Evolutionary conservation across 2,329 filamentous ascomycete species (phyloP).

Genomic region (Clonostachys byssicola): DNA sequence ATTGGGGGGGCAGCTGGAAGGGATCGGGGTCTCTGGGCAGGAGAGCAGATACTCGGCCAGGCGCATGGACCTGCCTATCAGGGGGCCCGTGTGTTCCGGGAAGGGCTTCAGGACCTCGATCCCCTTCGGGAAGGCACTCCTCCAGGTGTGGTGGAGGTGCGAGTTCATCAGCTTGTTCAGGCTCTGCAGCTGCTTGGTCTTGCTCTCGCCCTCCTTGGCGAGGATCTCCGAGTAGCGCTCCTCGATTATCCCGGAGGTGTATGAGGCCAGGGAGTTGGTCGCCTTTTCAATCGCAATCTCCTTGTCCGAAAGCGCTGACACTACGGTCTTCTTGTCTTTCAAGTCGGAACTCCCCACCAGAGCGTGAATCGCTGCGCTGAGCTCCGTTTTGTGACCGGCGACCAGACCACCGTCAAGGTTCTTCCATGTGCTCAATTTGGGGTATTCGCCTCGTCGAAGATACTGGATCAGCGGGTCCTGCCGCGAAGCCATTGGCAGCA

Average conservation of each 20-base stretch:
- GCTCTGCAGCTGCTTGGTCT: conserved; percentile 55
- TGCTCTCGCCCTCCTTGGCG: conserved; percentile 35
- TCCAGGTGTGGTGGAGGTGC: conserved; percentile 83
- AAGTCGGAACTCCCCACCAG: conserved; percentile 52
- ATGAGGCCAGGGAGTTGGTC: conserved; percentile 71
- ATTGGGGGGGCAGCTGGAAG: conserved; percentile 82
- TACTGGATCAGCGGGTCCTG: conserved; percentile 69
- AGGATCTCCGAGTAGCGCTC: conserved; percentile 57
- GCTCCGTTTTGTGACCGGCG: conserved; percentile 60
- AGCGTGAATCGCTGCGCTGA: conserved; percentile 59
- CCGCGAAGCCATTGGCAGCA: conserved; percentile 77
- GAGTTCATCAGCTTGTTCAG: conserved; percentile 76
- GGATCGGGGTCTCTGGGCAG: conserved; percentile 71
- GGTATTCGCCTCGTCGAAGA: conserved; percentile 72
- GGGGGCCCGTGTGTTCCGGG: conserved; percentile 67
- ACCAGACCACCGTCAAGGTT: conserved; percentile 69
- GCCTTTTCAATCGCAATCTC: conserved; percentile 62
- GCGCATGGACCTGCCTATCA: conserved; percentile 65
- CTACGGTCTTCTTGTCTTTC: conserved; percentile 56
- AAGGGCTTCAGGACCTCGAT: conserved; percentile 80
- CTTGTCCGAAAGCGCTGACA: conserved; percentile 54
- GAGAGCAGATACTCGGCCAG: conserved; percentile 72
- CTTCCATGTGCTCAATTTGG: conserved; percentile 70
- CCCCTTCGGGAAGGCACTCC: conserved; percentile 71
- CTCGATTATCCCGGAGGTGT: conserved; percentile 58